Base-by-base conservation (phyloP, 2,329 filamentous ascomycete genomes). In the Sordariomycetes sp. region DNA sequence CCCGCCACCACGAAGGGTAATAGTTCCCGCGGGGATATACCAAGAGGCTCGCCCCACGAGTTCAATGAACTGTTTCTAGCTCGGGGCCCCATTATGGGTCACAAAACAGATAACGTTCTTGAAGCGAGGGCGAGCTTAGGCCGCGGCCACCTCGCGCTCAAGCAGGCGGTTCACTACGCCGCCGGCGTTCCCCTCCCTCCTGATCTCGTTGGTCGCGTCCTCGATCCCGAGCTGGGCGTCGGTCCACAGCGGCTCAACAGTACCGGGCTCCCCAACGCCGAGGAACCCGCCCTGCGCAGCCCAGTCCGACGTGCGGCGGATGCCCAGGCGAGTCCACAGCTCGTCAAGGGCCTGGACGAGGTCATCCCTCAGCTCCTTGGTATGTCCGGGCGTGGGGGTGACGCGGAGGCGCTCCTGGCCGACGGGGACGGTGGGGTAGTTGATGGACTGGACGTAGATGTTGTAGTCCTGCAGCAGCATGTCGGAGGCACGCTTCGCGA, bases 361-460 rank as follows among this genome's bases (percentile, higher is more conserved):
- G 65, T 62, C 84, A 62, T 95, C 87, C 61, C 90, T 89, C 73
- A 88, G 90, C 64, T 89, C 82, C 72, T 87, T 87, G 57, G 82
- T 83, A 70, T 99, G 94, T 51, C 94, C 94, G 0, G 94, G 94
- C 1, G 94, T 99, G 0, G 94, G 94, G 1, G 94, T 99, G 70
- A 99, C 90, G 63, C 94, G 87, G 58, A 99, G 85, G 59, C 94
- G 86, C 73, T 99, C 94, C 76, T 99, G 91, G n/a, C 94, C 94
- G 7, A 95, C 90, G 2, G 94, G 94, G 2, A 99, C 94, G 55
- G 94, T 99, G 2, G 94, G 94, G 73, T 97, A 97, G 76, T 99
- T 99, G 80, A 99, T 97, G 57, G 90, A 90, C 74, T 99, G 94
- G 28, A 99, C 94, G 69, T 99, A 99, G 68, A 99, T 96, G 60